phyloP scores from a whole-genome alignment of 1,139 yeast genomes.

The Casaregolazyma suthepensis region DNA sequence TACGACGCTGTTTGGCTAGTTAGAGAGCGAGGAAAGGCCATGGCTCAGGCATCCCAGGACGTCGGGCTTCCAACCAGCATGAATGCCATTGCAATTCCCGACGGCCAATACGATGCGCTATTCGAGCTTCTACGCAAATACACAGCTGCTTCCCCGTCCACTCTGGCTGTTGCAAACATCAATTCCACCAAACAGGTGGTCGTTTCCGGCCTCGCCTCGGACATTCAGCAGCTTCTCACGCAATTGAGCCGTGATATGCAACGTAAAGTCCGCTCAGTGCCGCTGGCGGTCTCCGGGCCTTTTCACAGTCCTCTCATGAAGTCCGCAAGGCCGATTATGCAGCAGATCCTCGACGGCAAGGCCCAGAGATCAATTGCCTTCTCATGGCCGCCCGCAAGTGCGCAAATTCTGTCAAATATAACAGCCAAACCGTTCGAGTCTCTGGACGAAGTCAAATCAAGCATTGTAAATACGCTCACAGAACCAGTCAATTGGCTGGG shows the following conservation, averaged over 20 bases:
- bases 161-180: slow-evolving; percentile 34
- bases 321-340: slow-evolving; percentile 34
- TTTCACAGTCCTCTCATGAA: slow-evolving; percentile 44
- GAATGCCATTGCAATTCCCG: slow-evolving; percentile 8
- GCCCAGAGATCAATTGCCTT: slow-evolving; percentile 12
- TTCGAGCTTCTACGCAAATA: background rate
- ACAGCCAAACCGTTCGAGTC: slow-evolving; percentile 30
- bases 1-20: slow-evolving; percentile 45
- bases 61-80: slow-evolving; percentile 8
- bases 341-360: slow-evolving; percentile 13
- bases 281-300: slow-evolving; percentile 48
- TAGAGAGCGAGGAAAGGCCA: slow-evolving; percentile 45
- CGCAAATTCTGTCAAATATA: slow-evolving; percentile 28
- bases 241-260: slow-evolving; percentile 9
- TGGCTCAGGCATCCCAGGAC: slow-evolving; percentile 35
- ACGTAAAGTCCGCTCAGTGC: slow-evolving; percentile 12
- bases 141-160: background rate
- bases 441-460: slow-evolving; percentile 25
- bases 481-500: slow-evolving; percentile 32
- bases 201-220: slow-evolving; percentile 38
- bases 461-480: slow-evolving; percentile 25
- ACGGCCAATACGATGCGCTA: background rate
- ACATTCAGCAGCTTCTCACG: slow-evolving; percentile 21
- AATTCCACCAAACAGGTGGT: slow-evolving; percentile 43
- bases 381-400: slow-evolving; percentile 22